Conservation (phyloP, 768 basidiomycete genomes). For the Leucocoprinus leucothites region DNA sequence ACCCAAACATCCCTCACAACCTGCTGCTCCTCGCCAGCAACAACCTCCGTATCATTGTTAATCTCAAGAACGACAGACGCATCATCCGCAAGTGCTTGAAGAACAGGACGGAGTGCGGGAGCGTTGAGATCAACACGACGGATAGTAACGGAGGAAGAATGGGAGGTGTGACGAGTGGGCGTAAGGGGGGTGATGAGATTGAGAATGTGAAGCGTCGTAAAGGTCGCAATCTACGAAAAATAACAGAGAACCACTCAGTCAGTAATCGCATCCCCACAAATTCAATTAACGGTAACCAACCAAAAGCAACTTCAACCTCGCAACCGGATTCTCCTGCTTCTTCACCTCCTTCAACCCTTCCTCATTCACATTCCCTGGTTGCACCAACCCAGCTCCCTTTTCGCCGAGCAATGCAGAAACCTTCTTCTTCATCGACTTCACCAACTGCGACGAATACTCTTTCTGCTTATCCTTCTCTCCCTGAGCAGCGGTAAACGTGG, state of each 20-base stretch:
- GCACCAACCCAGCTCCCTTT: slow-evolving; percentile 36
- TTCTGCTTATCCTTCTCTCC: no score
- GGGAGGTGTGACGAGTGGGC: slow-evolving; percentile 42
- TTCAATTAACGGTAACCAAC: slow-evolving; percentile 38
- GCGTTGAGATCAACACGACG: slow-evolving; percentile 71
- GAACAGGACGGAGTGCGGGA: slow-evolving; percentile 52
- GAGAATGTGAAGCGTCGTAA: slow-evolving; percentile 86
- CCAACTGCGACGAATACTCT: no score
- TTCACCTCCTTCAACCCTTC: slow-evolving; percentile 20
- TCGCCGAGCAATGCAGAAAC: slow-evolving; percentile 29
- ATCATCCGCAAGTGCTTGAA: slow-evolving; percentile 52
- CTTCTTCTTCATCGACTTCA: slow-evolving; percentile 35
- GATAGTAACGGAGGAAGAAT: slow-evolving; percentile 22
- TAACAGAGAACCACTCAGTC: neutral
- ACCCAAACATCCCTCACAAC: slow-evolving; percentile 44
- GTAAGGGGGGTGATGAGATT: slow-evolving; percentile 93
- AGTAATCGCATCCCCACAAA: neutral
- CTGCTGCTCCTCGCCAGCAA: slow-evolving; percentile 12
- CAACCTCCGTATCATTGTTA: slow-evolving; percentile 6
- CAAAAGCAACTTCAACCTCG: slow-evolving; percentile 84
- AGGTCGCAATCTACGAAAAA: slow-evolving; percentile 69
- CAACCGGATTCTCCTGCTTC: slow-evolving; percentile 76
- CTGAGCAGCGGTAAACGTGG: no score
- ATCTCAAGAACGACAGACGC: slow-evolving; percentile 18
- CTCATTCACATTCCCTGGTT: slow-evolving; percentile 13